These are phyloP conservation scores for Aspergillus cavernicola DNA, from an alignment of 495 filamentous ascomycete species.

Conservation along the genomic window DNA sequence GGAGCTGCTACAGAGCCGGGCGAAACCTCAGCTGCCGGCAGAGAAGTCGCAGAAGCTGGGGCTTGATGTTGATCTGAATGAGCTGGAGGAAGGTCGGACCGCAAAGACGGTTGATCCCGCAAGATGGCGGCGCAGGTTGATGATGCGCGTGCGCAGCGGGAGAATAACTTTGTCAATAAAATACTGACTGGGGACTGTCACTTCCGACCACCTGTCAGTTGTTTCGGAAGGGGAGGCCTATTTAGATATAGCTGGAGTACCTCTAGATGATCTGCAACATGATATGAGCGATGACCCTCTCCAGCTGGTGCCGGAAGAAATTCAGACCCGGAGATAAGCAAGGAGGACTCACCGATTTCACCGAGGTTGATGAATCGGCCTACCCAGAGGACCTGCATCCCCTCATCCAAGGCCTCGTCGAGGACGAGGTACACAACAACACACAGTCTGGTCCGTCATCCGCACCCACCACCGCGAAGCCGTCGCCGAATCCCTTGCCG, in stretches of 20 bases:
- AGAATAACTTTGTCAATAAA: conserved; percentile 38
- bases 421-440: conserved; percentile 48
- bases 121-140: conserved; percentile 43
- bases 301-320: conserved; percentile 18
- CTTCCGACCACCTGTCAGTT: conserved; percentile 20
- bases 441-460: conserved; percentile 51
- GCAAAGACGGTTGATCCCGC: conserved; percentile 29
- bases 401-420: conserved; percentile 36
- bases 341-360: conserved; percentile 10
- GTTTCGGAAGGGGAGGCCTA: conserved; percentile 24
- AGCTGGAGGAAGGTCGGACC: conserved; percentile 35
- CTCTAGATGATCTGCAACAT: conserved; percentile 2
- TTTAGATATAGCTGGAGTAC: no score
- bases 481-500: conserved; percentile 49
- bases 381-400: conserved; percentile 41
- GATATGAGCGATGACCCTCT: conserved; percentile 21
- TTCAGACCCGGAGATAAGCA: conserved; percentile 8
- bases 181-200: conserved; percentile 33
- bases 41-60: conserved; percentile 36
- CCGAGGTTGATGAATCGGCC: conserved; percentile 20
- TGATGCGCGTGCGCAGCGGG: conserved; percentile 41
- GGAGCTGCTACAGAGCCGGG: conserved; percentile 28
- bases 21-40: conserved; percentile 27
- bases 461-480: conserved; percentile 48
- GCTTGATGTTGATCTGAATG: conserved; percentile 38